Base-by-base conservation (phyloP, 768 basidiomycete species). In the Gyrodon lividus region DNA sequence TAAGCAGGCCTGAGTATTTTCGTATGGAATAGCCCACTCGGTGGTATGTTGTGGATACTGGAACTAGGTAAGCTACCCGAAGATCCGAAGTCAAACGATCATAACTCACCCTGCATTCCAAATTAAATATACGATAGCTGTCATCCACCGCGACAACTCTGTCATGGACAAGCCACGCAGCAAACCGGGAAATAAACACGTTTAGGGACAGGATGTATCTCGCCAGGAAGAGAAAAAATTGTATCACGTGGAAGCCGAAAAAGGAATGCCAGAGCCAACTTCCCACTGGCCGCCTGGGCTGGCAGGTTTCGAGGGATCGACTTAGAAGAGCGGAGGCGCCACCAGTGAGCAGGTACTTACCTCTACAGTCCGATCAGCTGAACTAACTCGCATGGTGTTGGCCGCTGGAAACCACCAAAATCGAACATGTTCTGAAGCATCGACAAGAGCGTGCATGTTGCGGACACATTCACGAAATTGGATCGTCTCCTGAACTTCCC, bases 331-430 rank as follows among this genome's bases (percentile, higher is more conserved):
- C 40, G 45, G 46, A 26, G 46, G 20, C 33, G 12, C 26, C 37
- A 61, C 46, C 55, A 56, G 52, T 45, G 54, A 58, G 58, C 45
- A 47, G 54, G 47, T 52, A 64, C 79, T 62, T 68, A 95, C 94
- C 77, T 91, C 87, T 48, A 66, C 65, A 5, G 92, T 91, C 52
- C 94, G 80, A 70, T 91, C 79, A 28, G 86, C 78, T 56, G 83
- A 74, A 62, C 85, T 88, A 45, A 89, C 79, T 33, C 90, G 80
- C 43, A 96, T 76, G 30, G 71, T 70, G 51, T 86, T 85, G 13
- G 83, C 78, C 43, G 88, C 84, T 2, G 95, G 93, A 71, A 86
- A 96, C 95, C 95, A 99, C 91, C 92, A 97, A 16, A 93, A 77
- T 16, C 93, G 78, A n/a, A 91, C 89, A 66, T 97, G 92, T 69